Conservation (phyloP, 1,139 yeast genomes). For the Geotrichum aggregatum region DNA sequence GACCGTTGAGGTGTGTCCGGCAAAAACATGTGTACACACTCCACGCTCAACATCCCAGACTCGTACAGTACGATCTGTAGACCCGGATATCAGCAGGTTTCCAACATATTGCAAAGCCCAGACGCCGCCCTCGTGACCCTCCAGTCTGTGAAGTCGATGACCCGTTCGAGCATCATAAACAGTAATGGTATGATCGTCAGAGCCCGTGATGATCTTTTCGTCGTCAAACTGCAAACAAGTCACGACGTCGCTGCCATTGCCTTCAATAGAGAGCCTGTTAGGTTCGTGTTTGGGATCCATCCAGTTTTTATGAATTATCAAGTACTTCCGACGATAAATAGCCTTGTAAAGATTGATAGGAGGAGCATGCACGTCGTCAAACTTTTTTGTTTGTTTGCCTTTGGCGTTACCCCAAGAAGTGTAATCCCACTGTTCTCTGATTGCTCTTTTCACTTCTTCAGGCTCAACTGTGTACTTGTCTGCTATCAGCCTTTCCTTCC, state of each 20-base stretch:
- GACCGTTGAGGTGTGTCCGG: constrained; percentile 90
- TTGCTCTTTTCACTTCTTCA: constrained; percentile 34
- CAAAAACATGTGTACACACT: constrained; percentile 75
- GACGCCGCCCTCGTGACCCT: constrained; percentile 96
- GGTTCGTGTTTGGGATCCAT: constrained; percentile 72
- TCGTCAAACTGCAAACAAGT: constrained; percentile 93
- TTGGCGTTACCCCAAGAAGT: constrained; percentile 32
- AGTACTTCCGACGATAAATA: constrained; percentile 60
- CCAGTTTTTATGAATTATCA: constrained; percentile 69
- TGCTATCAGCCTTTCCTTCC: constrained; percentile 38
- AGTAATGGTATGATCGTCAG: constrained; percentile 79
- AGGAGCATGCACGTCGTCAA: constrained; percentile 18
- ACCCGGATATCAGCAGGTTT: constrained; percentile 73
- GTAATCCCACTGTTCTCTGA: constrained; percentile 37
- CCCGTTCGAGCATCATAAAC: constrained; percentile 80
- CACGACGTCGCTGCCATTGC: constrained; percentile 77
- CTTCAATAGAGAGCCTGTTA: constrained; percentile 61
- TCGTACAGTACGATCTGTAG: constrained; percentile 86
- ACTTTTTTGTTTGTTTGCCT: constrained; percentile 12
- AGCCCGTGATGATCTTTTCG: constrained; percentile 86
- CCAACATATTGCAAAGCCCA: constrained; percentile 93
- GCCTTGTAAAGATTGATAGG: constrained; percentile 45
- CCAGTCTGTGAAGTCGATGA: constrained; percentile 45
- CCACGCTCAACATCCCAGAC: constrained; percentile 82
- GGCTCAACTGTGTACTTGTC: constrained; percentile 32